A percentile compares a stretch with the other conserved stretches of the same genome.
Conservation (phyloP, 2,329 filamentous ascomycete genomes). For the Diaporthe australafricana region DNA sequence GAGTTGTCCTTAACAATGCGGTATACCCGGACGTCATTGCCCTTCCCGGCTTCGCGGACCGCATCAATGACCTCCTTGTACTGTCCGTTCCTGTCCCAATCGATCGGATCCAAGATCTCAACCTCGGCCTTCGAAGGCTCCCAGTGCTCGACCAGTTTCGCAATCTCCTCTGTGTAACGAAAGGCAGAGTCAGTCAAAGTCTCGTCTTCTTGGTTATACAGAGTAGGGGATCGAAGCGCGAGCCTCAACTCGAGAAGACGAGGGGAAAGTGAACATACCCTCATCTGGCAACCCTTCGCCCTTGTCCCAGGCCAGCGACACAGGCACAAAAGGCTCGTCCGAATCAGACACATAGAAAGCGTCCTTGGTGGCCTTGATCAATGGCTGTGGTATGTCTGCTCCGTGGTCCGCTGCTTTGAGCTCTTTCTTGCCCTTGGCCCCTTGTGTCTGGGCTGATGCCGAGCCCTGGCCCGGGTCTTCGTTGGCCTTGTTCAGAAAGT, state of each 20-base stretch:
- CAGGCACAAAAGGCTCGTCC: conserved; percentile 86
- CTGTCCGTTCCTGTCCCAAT: conserved; percentile 79
- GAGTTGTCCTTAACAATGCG: conserved; percentile 71
- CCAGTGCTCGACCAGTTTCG: conserved; percentile 71
- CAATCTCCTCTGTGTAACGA: conserved; percentile 71
- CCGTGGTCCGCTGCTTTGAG: conserved; percentile 66
- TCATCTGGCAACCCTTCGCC: conserved; percentile 68
- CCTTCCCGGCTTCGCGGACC: conserved; percentile 71
- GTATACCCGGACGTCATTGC: conserved; percentile 81
- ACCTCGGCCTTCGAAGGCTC: conserved; percentile 67
- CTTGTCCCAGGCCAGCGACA: conserved; percentile 73
- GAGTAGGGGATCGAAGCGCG: background rate
- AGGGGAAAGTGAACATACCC: conserved; percentile 56
- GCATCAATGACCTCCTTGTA: conserved; percentile 78
- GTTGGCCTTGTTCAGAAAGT: conserved; percentile 91
- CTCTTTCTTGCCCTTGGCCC: conserved; percentile 43
- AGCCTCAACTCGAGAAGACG: background rate
- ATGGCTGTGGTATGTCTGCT: conserved; percentile 68
- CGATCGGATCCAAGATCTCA: conserved; percentile 72
- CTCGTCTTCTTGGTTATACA: background rate
- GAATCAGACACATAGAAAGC: conserved; percentile 83
- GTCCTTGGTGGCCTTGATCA: conserved; percentile 63
- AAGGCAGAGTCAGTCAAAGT: conserved; percentile 13
- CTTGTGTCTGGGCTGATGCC: conserved; percentile 45
- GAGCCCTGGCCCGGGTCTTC: conserved; percentile 75